phyloP scores from a whole-genome alignment of 495 filamentous ascomycete species.

The Cetradonia linearis region DNA sequence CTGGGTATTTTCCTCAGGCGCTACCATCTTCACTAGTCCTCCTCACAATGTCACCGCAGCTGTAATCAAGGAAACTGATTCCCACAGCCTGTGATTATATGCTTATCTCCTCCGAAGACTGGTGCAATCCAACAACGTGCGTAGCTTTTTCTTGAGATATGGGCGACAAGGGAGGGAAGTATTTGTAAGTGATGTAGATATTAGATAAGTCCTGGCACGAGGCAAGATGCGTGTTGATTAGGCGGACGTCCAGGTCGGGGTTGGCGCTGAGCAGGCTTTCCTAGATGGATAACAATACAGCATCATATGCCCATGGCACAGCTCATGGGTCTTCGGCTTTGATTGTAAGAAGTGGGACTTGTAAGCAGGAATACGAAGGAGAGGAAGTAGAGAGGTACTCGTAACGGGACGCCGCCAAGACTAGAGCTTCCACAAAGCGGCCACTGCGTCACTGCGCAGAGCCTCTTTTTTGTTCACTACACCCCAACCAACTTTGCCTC shows the following conservation, averaged over 20 bases:
- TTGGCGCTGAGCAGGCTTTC: neutral
- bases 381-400: neutral
- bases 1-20: slow-evolving; percentile 72
- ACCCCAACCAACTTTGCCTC: neutral
- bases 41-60: slow-evolving; percentile 19
- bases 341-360: neutral
- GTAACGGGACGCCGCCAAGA: slow-evolving; percentile 6
- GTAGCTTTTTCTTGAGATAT: neutral
- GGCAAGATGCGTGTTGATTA: slow-evolving; percentile 4
- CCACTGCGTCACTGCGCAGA: slow-evolving; percentile 10
- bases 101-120: neutral
- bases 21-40: slow-evolving; percentile 68
- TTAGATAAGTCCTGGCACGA: neutral
- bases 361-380: slow-evolving; percentile 7
- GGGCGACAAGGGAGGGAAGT: neutral
- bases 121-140: neutral
- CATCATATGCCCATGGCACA: slow-evolving; percentile 8
- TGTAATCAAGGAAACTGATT: neutral
- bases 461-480: neutral
- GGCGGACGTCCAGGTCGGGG: slow-evolving; percentile 1
- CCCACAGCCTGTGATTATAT: neutral
- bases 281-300: neutral
- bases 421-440: slow-evolving; percentile 6
- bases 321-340: neutral
- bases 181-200: slow-evolving; percentile 4